A percentile compares a stretch with the other conserved stretches of the same genome.
Conservation (phyloP, 2,329 filamentous ascomycete genomes). For the Parastagonospora avenae region DNA sequence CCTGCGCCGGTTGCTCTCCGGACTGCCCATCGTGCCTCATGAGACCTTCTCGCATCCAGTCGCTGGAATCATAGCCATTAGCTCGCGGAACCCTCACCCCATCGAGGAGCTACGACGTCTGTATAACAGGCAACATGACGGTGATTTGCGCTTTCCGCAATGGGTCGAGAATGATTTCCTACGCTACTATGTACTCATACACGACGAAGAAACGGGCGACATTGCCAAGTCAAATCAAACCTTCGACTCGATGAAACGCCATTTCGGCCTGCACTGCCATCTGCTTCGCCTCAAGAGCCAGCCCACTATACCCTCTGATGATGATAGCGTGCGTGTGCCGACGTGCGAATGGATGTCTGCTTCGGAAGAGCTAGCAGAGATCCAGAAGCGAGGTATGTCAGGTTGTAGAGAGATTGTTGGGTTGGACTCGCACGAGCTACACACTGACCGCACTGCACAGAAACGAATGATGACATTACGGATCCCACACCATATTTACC, state of each 20-base stretch:
- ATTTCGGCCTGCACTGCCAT: constrained; percentile 95
- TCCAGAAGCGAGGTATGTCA: constrained; percentile 64
- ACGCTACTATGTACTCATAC: constrained; percentile 93
- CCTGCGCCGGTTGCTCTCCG: constrained; percentile 80
- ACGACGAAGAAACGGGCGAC: constrained; percentile 95
- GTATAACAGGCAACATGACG: constrained; percentile 83
- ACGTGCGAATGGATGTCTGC: constrained; percentile 89
- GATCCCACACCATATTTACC: constrained; percentile 80
- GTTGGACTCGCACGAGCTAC: background rate
- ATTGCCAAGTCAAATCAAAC: constrained; percentile 86
- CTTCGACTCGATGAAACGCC: constrained; percentile 99
- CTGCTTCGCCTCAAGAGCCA: constrained; percentile 82
- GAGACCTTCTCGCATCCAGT: constrained; percentile 96
- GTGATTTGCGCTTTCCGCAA: constrained; percentile 72
- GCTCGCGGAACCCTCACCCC: constrained; percentile 80
- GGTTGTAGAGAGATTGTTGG: background rate
- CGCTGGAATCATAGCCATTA: constrained; percentile 92
- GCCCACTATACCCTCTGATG: constrained; percentile 85
- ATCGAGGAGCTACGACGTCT: constrained; percentile 85
- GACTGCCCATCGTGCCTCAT: constrained; percentile 76
- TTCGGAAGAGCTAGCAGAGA: constrained; percentile 78
- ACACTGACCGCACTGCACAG: constrained; percentile 40
- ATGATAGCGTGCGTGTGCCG: constrained; percentile 83
- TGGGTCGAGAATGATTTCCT: constrained; percentile 94
- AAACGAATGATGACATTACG: constrained; percentile 72